These are phyloP conservation scores for Trichoderma aggressivum DNA, from an alignment of 2,329 filamentous ascomycete genomes.

Conservation along the genomic window DNA sequence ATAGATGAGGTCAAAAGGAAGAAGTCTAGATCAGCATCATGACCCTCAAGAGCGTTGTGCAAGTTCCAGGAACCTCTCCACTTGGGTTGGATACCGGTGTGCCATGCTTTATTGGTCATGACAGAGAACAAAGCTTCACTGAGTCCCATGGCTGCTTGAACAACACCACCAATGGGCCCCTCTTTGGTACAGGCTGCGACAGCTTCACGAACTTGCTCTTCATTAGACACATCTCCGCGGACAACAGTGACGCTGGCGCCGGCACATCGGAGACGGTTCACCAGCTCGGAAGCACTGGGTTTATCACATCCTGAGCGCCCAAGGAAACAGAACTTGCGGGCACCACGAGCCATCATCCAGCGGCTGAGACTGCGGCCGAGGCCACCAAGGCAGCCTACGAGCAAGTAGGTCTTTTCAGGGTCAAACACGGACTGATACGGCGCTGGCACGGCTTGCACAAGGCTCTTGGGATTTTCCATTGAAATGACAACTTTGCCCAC, in stretches of 20 bases:
- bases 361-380: conserved; percentile 29
- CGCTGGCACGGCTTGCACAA: background rate
- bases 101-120: conserved; percentile 36
- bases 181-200: conserved; percentile 20
- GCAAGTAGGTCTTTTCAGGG: conserved; percentile 21
- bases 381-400: conserved; percentile 32
- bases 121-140: conserved; percentile 30
- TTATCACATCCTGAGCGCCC: conserved; percentile 23
- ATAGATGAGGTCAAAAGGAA: conserved; percentile 36
- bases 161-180: conserved; percentile 37
- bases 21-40: conserved; percentile 31
- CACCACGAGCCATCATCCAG: conserved; percentile 32
- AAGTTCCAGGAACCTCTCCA: conserved; percentile 35
- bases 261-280: conserved; percentile 25
- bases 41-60: conserved; percentile 22
- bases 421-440: conserved; percentile 19
- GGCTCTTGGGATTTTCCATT: conserved; percentile 18
- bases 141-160: conserved; percentile 42
- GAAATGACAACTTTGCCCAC: conserved; percentile 36
- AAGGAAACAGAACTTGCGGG: conserved; percentile 28
- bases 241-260: conserved; percentile 29
- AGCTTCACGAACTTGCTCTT: conserved; percentile 28
- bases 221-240: conserved; percentile 32
- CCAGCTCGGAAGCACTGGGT: conserved; percentile 23
- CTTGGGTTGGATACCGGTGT: conserved; percentile 28